These are phyloP conservation scores for Vinca major DNA, from an alignment of 305 asterid species.

Conservation along the genomic window DNA sequence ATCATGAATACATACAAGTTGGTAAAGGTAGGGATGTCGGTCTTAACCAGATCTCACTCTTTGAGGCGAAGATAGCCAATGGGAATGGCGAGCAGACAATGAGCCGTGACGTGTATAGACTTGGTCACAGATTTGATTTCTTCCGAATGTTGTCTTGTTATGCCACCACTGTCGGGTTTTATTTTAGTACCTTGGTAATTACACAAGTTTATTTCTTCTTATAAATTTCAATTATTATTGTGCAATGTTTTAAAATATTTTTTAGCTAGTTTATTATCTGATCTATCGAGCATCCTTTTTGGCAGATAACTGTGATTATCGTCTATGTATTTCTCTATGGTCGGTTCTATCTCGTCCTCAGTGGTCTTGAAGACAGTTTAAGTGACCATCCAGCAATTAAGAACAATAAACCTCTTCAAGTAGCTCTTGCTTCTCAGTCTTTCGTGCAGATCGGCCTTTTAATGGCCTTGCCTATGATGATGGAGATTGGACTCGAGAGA, in stretches of 20 bases:
- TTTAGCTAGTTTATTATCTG: conserved; percentile 14
- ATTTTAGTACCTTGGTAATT: conserved; percentile 76
- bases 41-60: conserved; percentile 80
- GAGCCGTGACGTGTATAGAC: conserved; percentile 92
- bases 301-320: conserved; percentile 76
- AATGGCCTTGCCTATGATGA: conserved; percentile 99
- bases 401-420: conserved; percentile 91
- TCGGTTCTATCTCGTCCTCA: conserved; percentile 86
- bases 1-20: conserved; percentile 95
- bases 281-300: conserved; percentile 18
- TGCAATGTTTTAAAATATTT: neutral
- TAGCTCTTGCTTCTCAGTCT: conserved; percentile 96
- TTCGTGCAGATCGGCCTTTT: conserved; percentile 84
- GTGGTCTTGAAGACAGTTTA: conserved; percentile 76
- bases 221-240: neutral
- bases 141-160: conserved; percentile 93
- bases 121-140: conserved; percentile 95
- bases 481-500: conserved; percentile 95
- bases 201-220: conserved; percentile 10
- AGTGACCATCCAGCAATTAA: conserved; percentile 75
- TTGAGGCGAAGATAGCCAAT: conserved; percentile 92
- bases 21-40: conserved; percentile 99
- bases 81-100: conserved; percentile 95
- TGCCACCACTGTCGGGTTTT: conserved; percentile 88
- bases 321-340: conserved; percentile 92